Evolutionary conservation across 148 eudicot genomes (phyloP), one percentile per base, ranked within the genome.

Genomic region (Hydrangea macrophylla): DNA sequence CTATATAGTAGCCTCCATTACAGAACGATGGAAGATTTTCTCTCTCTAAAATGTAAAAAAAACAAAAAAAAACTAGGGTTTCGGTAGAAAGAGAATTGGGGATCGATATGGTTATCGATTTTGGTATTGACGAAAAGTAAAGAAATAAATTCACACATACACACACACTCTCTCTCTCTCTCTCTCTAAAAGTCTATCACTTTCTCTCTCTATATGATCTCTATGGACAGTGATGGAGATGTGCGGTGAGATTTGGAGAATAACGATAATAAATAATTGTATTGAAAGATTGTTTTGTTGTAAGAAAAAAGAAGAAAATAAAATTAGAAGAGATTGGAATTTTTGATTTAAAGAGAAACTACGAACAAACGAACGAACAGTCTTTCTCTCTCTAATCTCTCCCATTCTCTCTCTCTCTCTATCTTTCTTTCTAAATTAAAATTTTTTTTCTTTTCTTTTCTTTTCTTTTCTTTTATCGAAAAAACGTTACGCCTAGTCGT

Each of bases 191-290:
- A 64, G 65, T 65, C 39, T 26, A n/a, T 62, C 28, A 39, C 17
- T 64, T 35, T 67, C 76, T 66, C 79, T 75, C 77, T 64, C 70
- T 57, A 65, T 32, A 15, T 1, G 9, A 13, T 22, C 26, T 51
- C 26, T 22, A 51, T 33, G 23, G 69, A 65, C 55, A 5, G 39
- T 56, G 77, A 76, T 58, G 64, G 60, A 75, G 79, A 79, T 80
- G 83, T 76, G 83, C 80, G 83, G 83, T 73, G 83, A 76, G 76
- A 77, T 76, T 70, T 80, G 65, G 60, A 55, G 69, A 80, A 76
- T 73, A 58, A 61, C 68, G 36, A 75, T 30, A 60, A 60, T 65
- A 73, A 69, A 58, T 12, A 26, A 65, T 10, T 51, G 28, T 9
- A 64, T 17, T 15, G 26, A 40, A 7, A 55, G 24, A 36, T 48